Evolutionary conservation across 1,284 basidiomycete genomes (phyloP).

Genomic region (Trametes sp.): DNA sequence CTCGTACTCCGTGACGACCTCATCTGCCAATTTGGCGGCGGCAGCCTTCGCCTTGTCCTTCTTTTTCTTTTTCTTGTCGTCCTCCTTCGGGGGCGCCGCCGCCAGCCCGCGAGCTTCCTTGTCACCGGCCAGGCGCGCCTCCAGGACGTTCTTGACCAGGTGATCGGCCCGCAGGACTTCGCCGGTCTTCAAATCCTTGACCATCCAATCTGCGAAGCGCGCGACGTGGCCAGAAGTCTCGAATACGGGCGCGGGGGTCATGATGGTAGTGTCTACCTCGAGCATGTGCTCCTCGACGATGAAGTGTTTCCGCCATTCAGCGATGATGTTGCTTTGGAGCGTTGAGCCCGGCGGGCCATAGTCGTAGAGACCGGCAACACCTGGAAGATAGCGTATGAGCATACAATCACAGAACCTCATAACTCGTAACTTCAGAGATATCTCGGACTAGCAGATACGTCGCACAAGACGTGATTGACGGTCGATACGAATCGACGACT

Average conservation of each 20-base stretch:
- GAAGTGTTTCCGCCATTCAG: constrained; percentile 98
- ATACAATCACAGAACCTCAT: background rate
- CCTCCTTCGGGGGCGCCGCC: constrained; percentile 56
- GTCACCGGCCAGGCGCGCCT: constrained; percentile 91
- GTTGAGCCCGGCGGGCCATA: constrained; percentile 96
- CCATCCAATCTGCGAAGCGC: constrained; percentile 99
- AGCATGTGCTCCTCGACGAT: constrained; percentile 99
- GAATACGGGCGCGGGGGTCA: constrained; percentile 95
- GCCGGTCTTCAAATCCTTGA: constrained; percentile 93
- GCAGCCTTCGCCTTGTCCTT: constrained; percentile 85
- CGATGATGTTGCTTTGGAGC: constrained; percentile 96
- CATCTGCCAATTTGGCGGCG: constrained; percentile 83
- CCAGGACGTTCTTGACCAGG: constrained; percentile 92
- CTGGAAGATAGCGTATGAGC: constrained; percentile 46
- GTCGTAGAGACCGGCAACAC: constrained; percentile 95
- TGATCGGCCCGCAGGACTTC: constrained; percentile 99
- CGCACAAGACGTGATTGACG: background rate
- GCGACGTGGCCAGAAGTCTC: constrained; percentile 99
- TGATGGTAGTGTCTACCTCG: constrained; percentile 97
- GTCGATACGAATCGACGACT: background rate
- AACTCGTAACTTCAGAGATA: too few species aligned
- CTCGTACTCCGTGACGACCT: constrained; percentile 82
- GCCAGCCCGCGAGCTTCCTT: constrained; percentile 87
- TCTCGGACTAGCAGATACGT: too few species aligned
- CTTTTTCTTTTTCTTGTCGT: constrained; percentile 79